Conservation (phyloP, 371 early-diverging fungal species). For the Funneliformis caledonium region DNA sequence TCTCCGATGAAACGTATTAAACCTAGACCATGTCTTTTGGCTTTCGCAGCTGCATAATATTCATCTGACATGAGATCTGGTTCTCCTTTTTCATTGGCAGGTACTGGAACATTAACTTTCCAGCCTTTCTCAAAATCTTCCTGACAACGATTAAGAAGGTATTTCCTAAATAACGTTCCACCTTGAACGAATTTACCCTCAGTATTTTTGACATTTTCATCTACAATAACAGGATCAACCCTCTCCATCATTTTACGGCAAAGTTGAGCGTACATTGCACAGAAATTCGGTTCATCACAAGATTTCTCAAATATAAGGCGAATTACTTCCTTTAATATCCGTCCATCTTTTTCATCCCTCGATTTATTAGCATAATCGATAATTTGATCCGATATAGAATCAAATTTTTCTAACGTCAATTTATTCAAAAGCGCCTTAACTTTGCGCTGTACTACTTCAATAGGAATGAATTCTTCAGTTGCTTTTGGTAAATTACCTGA, state of each 20-base stretch:
- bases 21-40: conserved; percentile 94
- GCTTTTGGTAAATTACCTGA: conserved; percentile 42
- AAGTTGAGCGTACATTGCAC: conserved; percentile 86
- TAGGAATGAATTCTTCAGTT: conserved; percentile 54
- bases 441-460: conserved; percentile 76
- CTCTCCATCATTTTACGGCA: conserved; percentile 73
- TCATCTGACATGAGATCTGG: conserved; percentile 70
- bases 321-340: conserved; percentile 79
- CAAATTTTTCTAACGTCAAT: conserved; percentile 94
- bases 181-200: conserved; percentile 63
- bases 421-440: conserved; percentile 92
- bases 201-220: conserved; percentile 55
- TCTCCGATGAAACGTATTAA: conserved; percentile 94
- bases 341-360: conserved; percentile 68
- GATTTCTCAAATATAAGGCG: conserved; percentile 92
- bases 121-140: conserved; percentile 86
- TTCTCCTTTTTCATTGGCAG: conserved; percentile 55
- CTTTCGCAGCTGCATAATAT: conserved; percentile 85
- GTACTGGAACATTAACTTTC: conserved; percentile 64
- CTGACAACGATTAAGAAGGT: conserved; percentile 91
- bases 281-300: conserved; percentile 90
- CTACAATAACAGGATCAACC: conserved; percentile 60
- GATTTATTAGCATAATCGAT: conserved; percentile 76
- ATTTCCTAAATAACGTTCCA: conserved; percentile 84
- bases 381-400: conserved; percentile 82